A percentile compares a stretch with the other conserved stretches of the same genome.
Evolutionary conservation across 306 rosid genomes (phyloP).

Genomic region (Rosa rugosa): DNA sequence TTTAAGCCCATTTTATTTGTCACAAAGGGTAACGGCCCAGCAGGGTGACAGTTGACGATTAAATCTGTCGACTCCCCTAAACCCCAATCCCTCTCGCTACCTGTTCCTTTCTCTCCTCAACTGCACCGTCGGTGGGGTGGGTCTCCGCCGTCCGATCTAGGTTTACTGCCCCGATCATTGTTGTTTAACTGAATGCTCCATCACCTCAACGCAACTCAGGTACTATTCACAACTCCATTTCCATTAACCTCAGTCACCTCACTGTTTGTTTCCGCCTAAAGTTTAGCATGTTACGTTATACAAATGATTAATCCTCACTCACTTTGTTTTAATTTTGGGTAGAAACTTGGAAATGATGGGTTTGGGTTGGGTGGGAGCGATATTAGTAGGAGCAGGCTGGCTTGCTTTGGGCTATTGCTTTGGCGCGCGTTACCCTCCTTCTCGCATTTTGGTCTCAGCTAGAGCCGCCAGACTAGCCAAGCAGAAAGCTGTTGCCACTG

Average conservation of each 20-base stretch:
- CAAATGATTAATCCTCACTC: neutral
- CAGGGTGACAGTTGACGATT: neutral
- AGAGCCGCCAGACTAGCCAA: slow-evolving; percentile 38
- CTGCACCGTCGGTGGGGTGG: neutral
- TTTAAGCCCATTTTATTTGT: neutral
- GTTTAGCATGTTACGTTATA: neutral
- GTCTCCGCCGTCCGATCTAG: slow-evolving; percentile 6
- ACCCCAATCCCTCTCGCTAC: neutral
- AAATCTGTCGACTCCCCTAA: neutral
- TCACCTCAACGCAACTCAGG: neutral
- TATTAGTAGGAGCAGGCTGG: slow-evolving; percentile 85
- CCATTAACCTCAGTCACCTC: neutral
- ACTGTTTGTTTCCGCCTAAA: neutral
- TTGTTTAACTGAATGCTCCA: neutral
- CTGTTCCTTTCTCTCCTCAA: neutral
- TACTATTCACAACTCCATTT: neutral
- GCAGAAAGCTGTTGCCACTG: slow-evolving; percentile 26
- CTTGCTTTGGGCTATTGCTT: slow-evolving; percentile 80
- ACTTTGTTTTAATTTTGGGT: neutral
- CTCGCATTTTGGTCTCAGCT: slow-evolving; percentile 38
- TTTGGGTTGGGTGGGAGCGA: slow-evolving; percentile 72
- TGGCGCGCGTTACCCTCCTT: slow-evolving; percentile 69
- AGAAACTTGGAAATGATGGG: slow-evolving; percentile 43
- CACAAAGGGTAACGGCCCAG: neutral
- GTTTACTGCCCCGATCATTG: neutral